phyloP scores from a whole-genome alignment of 306 rosid species.

The Trichosanthes truncata region DNA sequence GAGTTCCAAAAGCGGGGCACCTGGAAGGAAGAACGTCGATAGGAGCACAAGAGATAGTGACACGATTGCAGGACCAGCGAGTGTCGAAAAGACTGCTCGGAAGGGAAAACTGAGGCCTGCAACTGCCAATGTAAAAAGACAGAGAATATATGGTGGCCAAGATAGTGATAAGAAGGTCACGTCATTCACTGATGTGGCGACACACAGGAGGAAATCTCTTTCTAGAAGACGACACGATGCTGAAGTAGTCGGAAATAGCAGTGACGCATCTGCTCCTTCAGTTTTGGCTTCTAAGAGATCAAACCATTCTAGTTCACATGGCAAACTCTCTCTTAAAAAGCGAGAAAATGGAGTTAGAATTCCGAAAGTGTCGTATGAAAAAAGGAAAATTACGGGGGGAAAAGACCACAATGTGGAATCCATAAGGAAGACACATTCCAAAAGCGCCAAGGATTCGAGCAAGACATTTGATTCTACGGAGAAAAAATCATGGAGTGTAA shows the following conservation, averaged over 20 bases:
- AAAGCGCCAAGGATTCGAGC: slow-evolving; percentile 18
- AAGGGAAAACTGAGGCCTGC: slow-evolving; percentile 8
- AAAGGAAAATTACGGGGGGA: slow-evolving; percentile 16
- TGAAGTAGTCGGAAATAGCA: not conserved
- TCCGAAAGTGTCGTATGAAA: slow-evolving; percentile 14
- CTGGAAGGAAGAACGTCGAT: slow-evolving; percentile 12
- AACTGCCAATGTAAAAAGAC: slow-evolving; percentile 8
- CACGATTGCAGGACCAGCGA: not conserved
- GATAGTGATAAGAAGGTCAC: slow-evolving; percentile 10
- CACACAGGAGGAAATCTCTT: slow-evolving; percentile 11
- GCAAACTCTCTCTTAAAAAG: slow-evolving; percentile 17
- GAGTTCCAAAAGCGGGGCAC: not conserved
- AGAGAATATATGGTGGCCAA: slow-evolving; percentile 24
- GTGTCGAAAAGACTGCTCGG: slow-evolving; percentile 3
- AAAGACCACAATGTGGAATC: slow-evolving; percentile 14
- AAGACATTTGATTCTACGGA: slow-evolving; percentile 10
- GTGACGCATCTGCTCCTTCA: slow-evolving; percentile 17
- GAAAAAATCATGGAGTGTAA: slow-evolving; percentile 14
- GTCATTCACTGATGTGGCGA: slow-evolving; percentile 3
- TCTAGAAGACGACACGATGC: slow-evolving; percentile 9
- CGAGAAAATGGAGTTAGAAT: slow-evolving; percentile 19
- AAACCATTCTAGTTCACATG: slow-evolving; percentile 17
- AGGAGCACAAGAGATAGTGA: not conserved
- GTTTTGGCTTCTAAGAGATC: slow-evolving; percentile 27
- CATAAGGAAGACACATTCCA: slow-evolving; percentile 23